These are phyloP conservation scores for Serendipita vermifera DNA, from an alignment of 768 basidiomycete genomes.

Conservation along the genomic window DNA sequence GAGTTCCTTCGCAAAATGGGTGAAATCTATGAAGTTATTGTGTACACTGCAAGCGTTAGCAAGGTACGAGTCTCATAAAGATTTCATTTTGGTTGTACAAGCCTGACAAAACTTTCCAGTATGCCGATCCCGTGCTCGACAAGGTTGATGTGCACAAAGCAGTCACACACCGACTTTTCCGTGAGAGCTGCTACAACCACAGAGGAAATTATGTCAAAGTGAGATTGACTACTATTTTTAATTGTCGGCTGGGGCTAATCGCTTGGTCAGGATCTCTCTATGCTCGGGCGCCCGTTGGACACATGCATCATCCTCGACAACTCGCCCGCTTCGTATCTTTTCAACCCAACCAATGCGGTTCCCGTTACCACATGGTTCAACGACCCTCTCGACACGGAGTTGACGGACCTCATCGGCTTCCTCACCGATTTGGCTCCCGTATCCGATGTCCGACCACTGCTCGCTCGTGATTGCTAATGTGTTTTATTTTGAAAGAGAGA, in stretches of 20 bases:
- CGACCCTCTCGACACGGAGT: slow-evolving; percentile 94
- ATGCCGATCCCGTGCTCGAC: slow-evolving; percentile 96
- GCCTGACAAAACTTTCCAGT: slow-evolving; percentile 36
- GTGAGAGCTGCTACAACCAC: slow-evolving; percentile 98
- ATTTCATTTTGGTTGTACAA: slow-evolving; percentile 3
- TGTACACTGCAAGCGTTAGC: slow-evolving; percentile 95
- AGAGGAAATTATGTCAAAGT: slow-evolving; percentile 99
- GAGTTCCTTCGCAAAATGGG: slow-evolving; percentile 97
- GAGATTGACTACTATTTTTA: slow-evolving; percentile 15
- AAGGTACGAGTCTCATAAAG: slow-evolving; percentile 45
- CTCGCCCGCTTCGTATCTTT: slow-evolving; percentile 97
- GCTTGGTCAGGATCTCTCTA: slow-evolving; percentile 71
- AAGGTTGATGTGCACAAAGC: slow-evolving; percentile 88
- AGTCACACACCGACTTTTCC: slow-evolving; percentile 85
- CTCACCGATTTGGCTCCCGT: slow-evolving; percentile 74
- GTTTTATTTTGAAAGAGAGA: too few relatives aligned
- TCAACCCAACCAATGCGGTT: slow-evolving; percentile 98
- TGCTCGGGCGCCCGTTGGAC: slow-evolving; percentile 83
- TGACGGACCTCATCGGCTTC: slow-evolving; percentile 92
- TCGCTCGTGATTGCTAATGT: slow-evolving; percentile 28
- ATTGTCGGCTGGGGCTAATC: not conserved
- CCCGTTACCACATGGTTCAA: slow-evolving; percentile 99
- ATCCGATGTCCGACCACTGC: slow-evolving; percentile 81
- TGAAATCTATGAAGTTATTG: slow-evolving; percentile 93
- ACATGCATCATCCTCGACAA: slow-evolving; percentile 98